phyloP scores from a whole-genome alignment of 192 early-diverging fungal genomes.

The Umbelopsis sp. region DNA sequence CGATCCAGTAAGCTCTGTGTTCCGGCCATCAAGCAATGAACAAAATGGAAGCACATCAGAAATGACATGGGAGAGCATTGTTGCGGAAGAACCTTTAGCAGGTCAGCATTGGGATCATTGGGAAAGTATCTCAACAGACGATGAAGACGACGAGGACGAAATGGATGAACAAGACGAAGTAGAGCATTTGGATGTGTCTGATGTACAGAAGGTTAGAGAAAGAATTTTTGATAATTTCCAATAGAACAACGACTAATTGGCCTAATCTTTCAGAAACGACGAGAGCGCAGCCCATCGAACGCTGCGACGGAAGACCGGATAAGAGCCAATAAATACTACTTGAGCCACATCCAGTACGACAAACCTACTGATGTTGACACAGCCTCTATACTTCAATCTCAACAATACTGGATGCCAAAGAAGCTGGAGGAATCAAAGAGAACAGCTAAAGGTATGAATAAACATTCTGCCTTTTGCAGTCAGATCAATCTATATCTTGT shows the following conservation, averaged over 20 bases:
- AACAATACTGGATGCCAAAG: conserved; percentile 5
- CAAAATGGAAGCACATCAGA: neutral
- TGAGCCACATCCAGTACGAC: conserved; percentile 1
- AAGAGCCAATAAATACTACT: neutral
- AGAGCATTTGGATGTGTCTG: neutral
- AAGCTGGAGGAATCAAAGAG: neutral
- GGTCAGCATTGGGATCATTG: conserved; percentile 39
- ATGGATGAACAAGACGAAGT: conserved; percentile 15
- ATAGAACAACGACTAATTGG: neutral
- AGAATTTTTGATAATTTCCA: neutral
- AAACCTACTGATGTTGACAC: neutral
- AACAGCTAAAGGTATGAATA: neutral
- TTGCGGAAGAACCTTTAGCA: conserved; percentile 38
- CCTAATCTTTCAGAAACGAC: neutral
- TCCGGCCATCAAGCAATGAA: neutral
- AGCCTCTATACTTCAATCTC: neutral
- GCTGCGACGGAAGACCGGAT: neutral
- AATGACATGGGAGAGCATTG: conserved; percentile 28
- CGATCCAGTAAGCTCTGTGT: neutral
- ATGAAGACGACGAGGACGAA: conserved; percentile 24
- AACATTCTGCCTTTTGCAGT: no score
- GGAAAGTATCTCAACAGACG: conserved; percentile 21
- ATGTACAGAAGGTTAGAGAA: neutral
- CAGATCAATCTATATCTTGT: neutral
- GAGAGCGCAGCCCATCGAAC: neutral